A percentile compares a stretch with the other conserved stretches of the same genome.
Conservation (phyloP, 1,284 basidiomycete species). For the Sporisorium sorghi region DNA sequence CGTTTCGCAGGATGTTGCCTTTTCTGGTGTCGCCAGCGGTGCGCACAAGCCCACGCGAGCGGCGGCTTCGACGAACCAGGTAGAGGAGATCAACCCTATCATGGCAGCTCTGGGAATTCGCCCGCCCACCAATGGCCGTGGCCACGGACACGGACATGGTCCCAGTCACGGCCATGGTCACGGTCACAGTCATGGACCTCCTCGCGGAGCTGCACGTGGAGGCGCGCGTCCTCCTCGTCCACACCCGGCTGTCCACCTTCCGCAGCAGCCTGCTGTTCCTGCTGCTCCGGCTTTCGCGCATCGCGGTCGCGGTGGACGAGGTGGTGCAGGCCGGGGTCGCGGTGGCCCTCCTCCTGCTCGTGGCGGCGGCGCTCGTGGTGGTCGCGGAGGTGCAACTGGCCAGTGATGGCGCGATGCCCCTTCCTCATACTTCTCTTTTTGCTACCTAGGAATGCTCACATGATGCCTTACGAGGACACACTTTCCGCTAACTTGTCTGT, state of each 20-base stretch:
- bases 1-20: slow-evolving; percentile 48
- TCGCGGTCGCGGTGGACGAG: slow-evolving; percentile 36
- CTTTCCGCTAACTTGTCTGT: too few species aligned
- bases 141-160: slow-evolving; percentile 18
- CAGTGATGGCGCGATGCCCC: too few species aligned
- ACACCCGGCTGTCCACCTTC: slow-evolving; percentile 1
- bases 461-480: too few species aligned
- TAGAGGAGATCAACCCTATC: slow-evolving; percentile 47
- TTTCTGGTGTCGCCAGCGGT: slow-evolving; percentile 53
- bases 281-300: slow-evolving; percentile 14
- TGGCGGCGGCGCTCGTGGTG: slow-evolving; percentile 13
- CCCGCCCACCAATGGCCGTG: slow-evolving; percentile 27
- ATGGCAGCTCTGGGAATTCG: slow-evolving; percentile 53
- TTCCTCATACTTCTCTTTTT: too few species aligned
- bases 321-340: slow-evolving; percentile 9
- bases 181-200: slow-evolving; percentile 16
- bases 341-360: slow-evolving; percentile 7
- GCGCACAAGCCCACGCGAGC: slow-evolving; percentile 36
- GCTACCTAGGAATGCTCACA: too few species aligned
- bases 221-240: slow-evolving; percentile 31
- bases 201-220: slow-evolving; percentile 28
- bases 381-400: slow-evolving; percentile 21
- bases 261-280: slow-evolving; percentile 17
- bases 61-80: slow-evolving; percentile 22
- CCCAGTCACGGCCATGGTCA: slow-evolving; percentile 20